Percentiles rank a stretch among this genome's conserved stretches.
Conservation (phyloP, 345 rosid species). For the Bruguiera parviflora region DNA sequence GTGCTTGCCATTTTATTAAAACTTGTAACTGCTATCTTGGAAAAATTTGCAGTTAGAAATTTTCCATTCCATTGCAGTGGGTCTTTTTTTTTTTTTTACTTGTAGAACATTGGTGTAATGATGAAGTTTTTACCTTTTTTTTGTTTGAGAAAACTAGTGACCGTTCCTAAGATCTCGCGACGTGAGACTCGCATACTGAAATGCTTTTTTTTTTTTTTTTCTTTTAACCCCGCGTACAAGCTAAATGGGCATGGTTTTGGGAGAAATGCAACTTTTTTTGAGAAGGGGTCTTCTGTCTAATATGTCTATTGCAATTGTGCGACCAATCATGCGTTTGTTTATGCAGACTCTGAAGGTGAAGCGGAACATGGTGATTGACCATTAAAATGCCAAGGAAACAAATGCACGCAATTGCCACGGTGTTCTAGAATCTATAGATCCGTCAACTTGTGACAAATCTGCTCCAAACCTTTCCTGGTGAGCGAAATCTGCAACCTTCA, state of each 20-base stretch:
- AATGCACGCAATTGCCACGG: neutral
- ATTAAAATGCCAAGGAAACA: neutral
- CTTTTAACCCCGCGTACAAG: neutral
- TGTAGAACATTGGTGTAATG: too few species aligned
- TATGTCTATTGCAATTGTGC: neutral
- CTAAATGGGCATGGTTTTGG: neutral
- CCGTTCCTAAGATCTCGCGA: too few species aligned
- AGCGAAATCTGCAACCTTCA: too few species aligned
- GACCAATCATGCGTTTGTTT: constrained; percentile 5
- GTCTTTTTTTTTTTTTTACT: too few species aligned
- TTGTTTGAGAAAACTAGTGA: too few species aligned
- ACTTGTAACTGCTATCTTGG: too few species aligned
- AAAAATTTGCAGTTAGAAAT: too few species aligned
- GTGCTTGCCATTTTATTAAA: too few species aligned
- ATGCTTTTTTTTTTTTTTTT: neutral
- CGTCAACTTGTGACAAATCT: neutral
- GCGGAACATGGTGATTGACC: constrained; percentile 72
- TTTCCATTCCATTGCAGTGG: too few species aligned
- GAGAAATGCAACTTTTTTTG: neutral
- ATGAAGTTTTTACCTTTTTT: too few species aligned
- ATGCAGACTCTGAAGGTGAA: constrained; percentile 82
- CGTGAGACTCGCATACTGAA: too few species aligned
- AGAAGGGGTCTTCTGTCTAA: neutral
- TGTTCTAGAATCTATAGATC: neutral
- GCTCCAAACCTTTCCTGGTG: too few species aligned